Percentiles rank a stretch among this genome's conserved stretches.
phyloP scores from a whole-genome alignment of 177 flowering plant genomes.

The Vitis hybrid region DNA sequence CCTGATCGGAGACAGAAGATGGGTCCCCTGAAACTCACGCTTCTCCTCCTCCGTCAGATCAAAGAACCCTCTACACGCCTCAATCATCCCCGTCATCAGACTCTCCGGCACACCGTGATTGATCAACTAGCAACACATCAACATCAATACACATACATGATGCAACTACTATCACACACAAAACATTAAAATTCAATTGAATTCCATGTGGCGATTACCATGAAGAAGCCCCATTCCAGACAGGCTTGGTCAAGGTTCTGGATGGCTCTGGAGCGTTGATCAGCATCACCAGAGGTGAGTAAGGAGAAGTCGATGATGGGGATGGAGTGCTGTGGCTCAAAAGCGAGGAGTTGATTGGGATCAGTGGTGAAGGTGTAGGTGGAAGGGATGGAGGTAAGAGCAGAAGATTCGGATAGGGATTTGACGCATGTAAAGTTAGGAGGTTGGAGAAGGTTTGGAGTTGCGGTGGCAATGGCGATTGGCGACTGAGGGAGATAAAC shows the following conservation, averaged over 20 bases:
- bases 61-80: constrained; percentile 32
- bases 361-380: constrained; percentile 24
- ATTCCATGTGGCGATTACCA: constrained; percentile 25
- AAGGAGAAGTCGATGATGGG: constrained; percentile 65
- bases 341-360: constrained; percentile 7
- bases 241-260: constrained; percentile 52
- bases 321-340: constrained; percentile 23
- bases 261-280: constrained; percentile 47
- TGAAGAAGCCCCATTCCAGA: constrained; percentile 75
- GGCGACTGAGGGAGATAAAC: too few relatives aligned
- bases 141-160: not conserved
- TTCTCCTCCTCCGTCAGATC: constrained; percentile 57
- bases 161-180: not conserved
- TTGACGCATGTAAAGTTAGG: constrained; percentile 19
- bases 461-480: too few relatives aligned
- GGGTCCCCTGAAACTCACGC: constrained; percentile 36
- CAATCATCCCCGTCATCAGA: constrained; percentile 33
- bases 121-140: constrained; percentile 34
- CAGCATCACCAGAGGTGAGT: constrained; percentile 33
- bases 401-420: constrained; percentile 37
- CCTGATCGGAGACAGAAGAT: constrained; percentile 53
- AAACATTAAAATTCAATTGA: too few relatives aligned
- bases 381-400: constrained; percentile 49
- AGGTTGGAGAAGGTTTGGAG: too few relatives aligned
- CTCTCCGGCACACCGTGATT: constrained; percentile 62